Evolutionary conservation across 2,329 filamentous ascomycete species (phyloP).

Genomic region (Colletotrichum noveboracense): DNA sequence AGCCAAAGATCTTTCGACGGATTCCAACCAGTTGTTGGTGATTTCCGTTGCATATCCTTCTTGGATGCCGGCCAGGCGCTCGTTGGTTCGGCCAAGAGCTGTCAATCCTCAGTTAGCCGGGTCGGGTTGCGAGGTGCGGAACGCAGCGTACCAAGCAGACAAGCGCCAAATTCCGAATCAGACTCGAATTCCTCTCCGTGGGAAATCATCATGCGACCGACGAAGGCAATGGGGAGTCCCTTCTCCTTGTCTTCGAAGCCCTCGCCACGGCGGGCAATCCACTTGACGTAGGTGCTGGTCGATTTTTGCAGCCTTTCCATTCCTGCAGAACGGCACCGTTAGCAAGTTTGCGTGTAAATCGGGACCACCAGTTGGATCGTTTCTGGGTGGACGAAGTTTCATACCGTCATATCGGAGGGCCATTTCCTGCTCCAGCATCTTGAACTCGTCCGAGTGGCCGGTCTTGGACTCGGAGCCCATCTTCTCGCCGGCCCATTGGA

Average conservation of each 20-base stretch:
- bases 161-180: constrained; percentile 90
- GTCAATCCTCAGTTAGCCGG: not conserved
- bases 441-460: constrained; percentile 88
- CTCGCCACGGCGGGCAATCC: constrained; percentile 82
- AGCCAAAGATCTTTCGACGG: constrained; percentile 84
- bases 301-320: constrained; percentile 90
- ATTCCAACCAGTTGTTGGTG: constrained; percentile 86
- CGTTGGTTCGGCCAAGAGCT: constrained; percentile 85
- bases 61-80: constrained; percentile 84
- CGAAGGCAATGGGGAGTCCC: constrained; percentile 75
- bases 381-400: constrained; percentile 24
- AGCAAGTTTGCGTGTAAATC: not conserved
- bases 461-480: constrained; percentile 94
- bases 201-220: constrained; percentile 84
- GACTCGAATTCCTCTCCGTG: constrained; percentile 94
- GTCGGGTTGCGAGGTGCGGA: not conserved
- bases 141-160: constrained; percentile 67
- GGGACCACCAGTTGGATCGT: not conserved
- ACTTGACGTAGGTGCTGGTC: constrained; percentile 87
- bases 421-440: constrained; percentile 89
- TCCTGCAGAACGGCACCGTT: constrained; percentile 56
- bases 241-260: constrained; percentile 85
- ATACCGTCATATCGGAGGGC: constrained; percentile 84
- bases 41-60: constrained; percentile 81
- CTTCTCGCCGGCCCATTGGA: constrained; percentile 97